Evolutionary conservation across 257 asterid species (phyloP).

Genomic region (Penstemon eatonii): DNA sequence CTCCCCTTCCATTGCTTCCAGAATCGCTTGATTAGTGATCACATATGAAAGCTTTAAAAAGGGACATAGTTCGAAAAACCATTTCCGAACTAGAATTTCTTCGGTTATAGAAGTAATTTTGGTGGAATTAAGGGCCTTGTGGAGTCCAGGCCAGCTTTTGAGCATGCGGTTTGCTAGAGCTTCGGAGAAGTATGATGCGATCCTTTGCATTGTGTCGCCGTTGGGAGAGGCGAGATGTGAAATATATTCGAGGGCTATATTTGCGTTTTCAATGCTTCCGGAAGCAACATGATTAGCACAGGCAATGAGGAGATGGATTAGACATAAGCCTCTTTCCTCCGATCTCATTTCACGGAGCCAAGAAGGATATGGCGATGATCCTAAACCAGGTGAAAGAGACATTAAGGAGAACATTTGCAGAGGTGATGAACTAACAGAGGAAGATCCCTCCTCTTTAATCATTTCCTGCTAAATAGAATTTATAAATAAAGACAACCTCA

Average conservation of each 20-base stretch:
- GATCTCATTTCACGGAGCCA: conserved; percentile 60
- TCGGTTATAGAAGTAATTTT: conserved; percentile 33
- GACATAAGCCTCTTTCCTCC: conserved; percentile 69
- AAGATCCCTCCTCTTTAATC: conserved; percentile 66
- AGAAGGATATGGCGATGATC: conserved; percentile 54
- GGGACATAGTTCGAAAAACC: conserved; percentile 64
- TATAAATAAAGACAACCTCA: no score
- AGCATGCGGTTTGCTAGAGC: conserved; percentile 78
- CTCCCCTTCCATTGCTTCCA: conserved; percentile 80
- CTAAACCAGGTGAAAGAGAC: conserved; percentile 59
- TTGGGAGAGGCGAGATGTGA: conserved; percentile 67
- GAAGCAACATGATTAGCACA: conserved; percentile 68
- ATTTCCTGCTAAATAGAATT: conserved; percentile 3
- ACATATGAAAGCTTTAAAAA: conserved; percentile 64
- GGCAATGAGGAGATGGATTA: conserved; percentile 54
- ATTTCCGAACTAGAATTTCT: conserved; percentile 37
- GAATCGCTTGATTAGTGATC: conserved; percentile 67
- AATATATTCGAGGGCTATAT: conserved; percentile 58
- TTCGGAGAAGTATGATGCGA: conserved; percentile 63
- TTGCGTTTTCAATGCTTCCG: conserved; percentile 63
- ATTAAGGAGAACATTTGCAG: conserved; percentile 57
- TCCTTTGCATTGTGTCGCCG: conserved; percentile 80
- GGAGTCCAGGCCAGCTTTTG: conserved; percentile 61
- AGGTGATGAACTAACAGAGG: conserved; percentile 60
- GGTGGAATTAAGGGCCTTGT: conserved; percentile 66